phyloP scores from a whole-genome alignment of 78 protist genomes.

The Dictyostelium intermedium region DNA sequence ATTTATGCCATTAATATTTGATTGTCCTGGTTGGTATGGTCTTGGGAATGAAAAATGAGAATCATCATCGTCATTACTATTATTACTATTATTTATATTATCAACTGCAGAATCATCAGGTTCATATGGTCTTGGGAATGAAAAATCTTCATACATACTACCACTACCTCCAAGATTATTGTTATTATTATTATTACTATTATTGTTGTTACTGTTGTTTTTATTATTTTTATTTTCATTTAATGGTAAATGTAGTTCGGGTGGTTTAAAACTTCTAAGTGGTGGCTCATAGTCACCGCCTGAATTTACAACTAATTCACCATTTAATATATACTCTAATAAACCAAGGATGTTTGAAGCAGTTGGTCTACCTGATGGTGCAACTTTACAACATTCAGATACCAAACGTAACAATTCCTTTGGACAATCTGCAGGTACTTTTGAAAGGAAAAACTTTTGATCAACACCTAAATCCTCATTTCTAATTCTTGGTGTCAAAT shows the following conservation, averaged over 20 bases:
- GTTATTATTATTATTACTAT: not conserved
- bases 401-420: slow-evolving; percentile 4
- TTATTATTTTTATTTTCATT: not conserved
- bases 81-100: not conserved
- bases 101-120: not conserved
- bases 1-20: not conserved
- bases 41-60: slow-evolving; percentile 63
- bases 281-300: slow-evolving; percentile 3
- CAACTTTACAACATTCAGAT: slow-evolving; percentile 20
- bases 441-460: not conserved
- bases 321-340: not conserved
- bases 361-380: slow-evolving; percentile 22
- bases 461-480: slow-evolving; percentile 63
- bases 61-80: not conserved
- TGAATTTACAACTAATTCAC: not conserved
- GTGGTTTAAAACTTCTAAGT: slow-evolving; percentile 52
- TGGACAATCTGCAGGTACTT: slow-evolving; percentile 39
- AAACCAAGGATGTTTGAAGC: not conserved
- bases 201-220: too few relatives aligned
- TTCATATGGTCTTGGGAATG: slow-evolving; percentile 57
- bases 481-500: slow-evolving; percentile 38
- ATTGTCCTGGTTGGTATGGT: slow-evolving; percentile 34
- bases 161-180: not conserved
- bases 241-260: slow-evolving; percentile 19
- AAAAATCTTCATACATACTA: not conserved